A percentile compares a stretch with the other conserved stretches of the same genome.
These are phyloP conservation scores for Mycena alexandri DNA, from an alignment of 768 basidiomycete species.

Conservation along the genomic window DNA sequence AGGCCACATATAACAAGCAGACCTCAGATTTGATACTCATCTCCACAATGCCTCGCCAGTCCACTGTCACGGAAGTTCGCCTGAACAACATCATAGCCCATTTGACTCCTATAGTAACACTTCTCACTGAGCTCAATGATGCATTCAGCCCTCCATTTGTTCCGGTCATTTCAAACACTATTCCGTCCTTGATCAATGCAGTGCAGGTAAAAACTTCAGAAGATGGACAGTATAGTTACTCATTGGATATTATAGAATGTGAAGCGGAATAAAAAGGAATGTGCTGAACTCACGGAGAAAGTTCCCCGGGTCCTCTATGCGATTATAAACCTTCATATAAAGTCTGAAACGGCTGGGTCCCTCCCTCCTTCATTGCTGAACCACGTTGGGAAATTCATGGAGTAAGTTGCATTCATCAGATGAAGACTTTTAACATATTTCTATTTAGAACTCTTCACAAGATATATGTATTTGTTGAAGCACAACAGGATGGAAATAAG, in stretches of 20 bases:
- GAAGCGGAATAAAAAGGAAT: neutral
- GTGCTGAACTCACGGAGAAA: neutral
- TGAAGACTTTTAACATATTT: too few species aligned
- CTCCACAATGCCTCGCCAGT: neutral
- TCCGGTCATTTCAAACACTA: neutral
- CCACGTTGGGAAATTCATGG: neutral
- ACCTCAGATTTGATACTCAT: too few species aligned
- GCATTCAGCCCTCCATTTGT: neutral
- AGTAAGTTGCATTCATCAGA: neutral
- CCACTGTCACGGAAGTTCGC: neutral
- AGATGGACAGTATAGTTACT: neutral
- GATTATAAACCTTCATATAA: neutral
- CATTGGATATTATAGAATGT: neutral
- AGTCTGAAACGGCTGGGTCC: neutral
- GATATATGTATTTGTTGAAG: neutral
- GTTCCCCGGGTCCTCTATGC: neutral
- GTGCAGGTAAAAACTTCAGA: neutral
- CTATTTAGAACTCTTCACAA: neutral
- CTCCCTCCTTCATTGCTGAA: neutral
- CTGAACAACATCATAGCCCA: neutral
- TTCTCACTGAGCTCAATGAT: constrained; percentile 2
- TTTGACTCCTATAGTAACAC: neutral
- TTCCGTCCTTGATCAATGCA: neutral
- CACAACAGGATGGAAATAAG: too few species aligned
- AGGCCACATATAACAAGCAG: too few species aligned